Evolutionary conservation across 192 early-diverging fungal species (phyloP), one percentile per base, ranked within the genome.

Genomic region (Mortierella hygrophila): DNA sequence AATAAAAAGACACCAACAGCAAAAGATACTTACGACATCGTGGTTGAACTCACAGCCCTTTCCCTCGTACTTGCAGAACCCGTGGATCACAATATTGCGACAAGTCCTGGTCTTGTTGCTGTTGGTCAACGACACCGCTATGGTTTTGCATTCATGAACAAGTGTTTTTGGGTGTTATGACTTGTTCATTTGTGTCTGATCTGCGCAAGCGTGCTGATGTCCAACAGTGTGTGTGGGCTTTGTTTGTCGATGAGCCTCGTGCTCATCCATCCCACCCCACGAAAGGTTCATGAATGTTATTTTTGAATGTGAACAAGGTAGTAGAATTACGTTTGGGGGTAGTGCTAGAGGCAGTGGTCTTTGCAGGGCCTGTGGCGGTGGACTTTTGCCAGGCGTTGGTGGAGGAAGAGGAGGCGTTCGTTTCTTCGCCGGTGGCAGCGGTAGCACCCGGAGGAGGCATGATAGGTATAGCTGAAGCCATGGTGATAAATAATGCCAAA

Each of bases 21-120:
- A 35, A 35, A 9, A 21, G 21, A 16, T 1, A 76, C 89, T 85
- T 91, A 94, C 95, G 54, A 80, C 77, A 49, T 95, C 94, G 79
- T 97, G 96, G 78, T 93, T 95, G 88, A 95, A 97, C 89, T 95
- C 94, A 87, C 96, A 97, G 6, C 96, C 96, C 71, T 93, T 93
- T 76, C 90, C 90, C 88, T 97, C 96, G 79, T 89, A 96, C 83
- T 97, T 96, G 89, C 96, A 97, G 76, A 90, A 94, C 6, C 96
- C 96, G 89, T 96, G 94, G 80, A 96, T 96, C 63, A 96, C 91
- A 69, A 96, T 89, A 88, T 96, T 95, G 63, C 94, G 91, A 86
- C 95, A 96, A 37, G 89, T 89, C 70, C 94, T 89, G 74, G 79
- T 75, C 77, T 91, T 93, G 72, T 86, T 86, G 42, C 84, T 86